Percentiles rank a stretch among this genome's conserved stretches.
These are phyloP conservation scores for Epichloe brachyelytri DNA, from an alignment of 2,329 filamentous ascomycete species.

Conservation along the genomic window DNA sequence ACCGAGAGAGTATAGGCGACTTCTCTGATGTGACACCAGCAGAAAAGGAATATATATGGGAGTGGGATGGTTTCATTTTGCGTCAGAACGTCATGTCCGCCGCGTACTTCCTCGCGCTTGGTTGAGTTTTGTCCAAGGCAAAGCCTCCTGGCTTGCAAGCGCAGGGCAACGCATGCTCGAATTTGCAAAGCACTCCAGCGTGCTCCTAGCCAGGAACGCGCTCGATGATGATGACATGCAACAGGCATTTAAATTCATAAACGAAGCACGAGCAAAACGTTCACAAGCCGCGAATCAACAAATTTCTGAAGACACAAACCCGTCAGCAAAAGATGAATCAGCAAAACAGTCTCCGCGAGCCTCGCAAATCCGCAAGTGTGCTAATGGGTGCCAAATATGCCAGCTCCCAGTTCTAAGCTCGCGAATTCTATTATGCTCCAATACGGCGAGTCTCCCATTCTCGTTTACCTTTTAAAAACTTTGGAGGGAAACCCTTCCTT, in stretches of 20 bases:
- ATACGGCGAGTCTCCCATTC: slow-evolving; percentile 27
- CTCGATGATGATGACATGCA: slow-evolving; percentile 31
- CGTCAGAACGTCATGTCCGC: slow-evolving; percentile 36
- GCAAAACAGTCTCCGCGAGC: slow-evolving; percentile 18
- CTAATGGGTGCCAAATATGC: slow-evolving; percentile 35
- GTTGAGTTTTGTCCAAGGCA: slow-evolving; percentile 36
- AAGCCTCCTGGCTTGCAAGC: slow-evolving; percentile 38
- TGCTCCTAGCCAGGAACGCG: slow-evolving; percentile 35
- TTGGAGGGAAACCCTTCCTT: background rate
- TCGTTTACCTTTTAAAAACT: background rate
- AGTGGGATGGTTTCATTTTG: slow-evolving; percentile 45
- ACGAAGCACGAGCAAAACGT: slow-evolving; percentile 25
- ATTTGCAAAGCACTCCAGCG: slow-evolving; percentile 40
- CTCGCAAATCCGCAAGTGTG: slow-evolving; percentile 27
- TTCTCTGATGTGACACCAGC: slow-evolving; percentile 40
- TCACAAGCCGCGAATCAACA: background rate
- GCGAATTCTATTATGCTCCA: slow-evolving; percentile 34
- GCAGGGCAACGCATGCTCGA: slow-evolving; percentile 36
- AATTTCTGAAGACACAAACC: background rate
- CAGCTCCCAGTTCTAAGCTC: slow-evolving; percentile 35
- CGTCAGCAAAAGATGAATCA: background rate
- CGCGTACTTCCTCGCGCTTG: slow-evolving; percentile 39
- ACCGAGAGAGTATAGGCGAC: slow-evolving; percentile 43
- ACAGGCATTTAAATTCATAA: slow-evolving; percentile 29
- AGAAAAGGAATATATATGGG: slow-evolving; percentile 45